Evolutionary conservation across 768 basidiomycete genomes (phyloP), one percentile per base, ranked within the genome.

Genomic region (Mycena capillaripes): DNA sequence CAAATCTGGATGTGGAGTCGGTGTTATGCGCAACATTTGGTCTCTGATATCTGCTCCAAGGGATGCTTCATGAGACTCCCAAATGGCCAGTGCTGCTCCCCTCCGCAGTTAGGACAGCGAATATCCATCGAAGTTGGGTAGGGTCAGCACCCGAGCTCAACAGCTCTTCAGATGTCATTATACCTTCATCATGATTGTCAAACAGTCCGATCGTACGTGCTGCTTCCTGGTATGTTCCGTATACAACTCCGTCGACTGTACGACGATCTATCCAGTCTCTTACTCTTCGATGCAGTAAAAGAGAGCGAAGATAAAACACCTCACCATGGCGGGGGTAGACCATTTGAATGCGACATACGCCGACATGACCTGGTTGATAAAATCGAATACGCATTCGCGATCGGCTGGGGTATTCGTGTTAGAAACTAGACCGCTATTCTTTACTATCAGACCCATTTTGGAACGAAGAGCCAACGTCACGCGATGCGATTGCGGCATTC

Each of bases 141-240:
- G 25, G 50, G 10, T 17, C 50, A 12, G 50, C 19, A 14, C 50
- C 60, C 38, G 27, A 40, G 42, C 48, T 48, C 25, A 61, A 42
- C 17, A 61, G 21, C 27, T 61, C 60, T 32, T 61, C 42, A 61
- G 27, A 61, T 44, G 60, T 44, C 60, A 61, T 46, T 7, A 61
- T 29, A 19, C 27, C 60, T 29, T 61, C 60, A 40, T 61, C 12
- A 9, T 27, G 42, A 34, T 61, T 34, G 17, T 61, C 60, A 25
- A 61, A 61, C 19, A 61, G 27, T 25, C 60, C 44, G 23, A 61
- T 61, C 8, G 44, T 30, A 7, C 29, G 60, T 17, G 60, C 60
- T 6, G 60, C 60, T n/a, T 61, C 60, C 30, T 61, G 42, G 16
- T 30, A 21, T 21, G 60, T 61, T 21, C 27, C 11, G 44, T 48